These are phyloP conservation scores for Ogataea paradorogensis DNA, from an alignment of 805 yeast genomes.

Conservation along the genomic window DNA sequence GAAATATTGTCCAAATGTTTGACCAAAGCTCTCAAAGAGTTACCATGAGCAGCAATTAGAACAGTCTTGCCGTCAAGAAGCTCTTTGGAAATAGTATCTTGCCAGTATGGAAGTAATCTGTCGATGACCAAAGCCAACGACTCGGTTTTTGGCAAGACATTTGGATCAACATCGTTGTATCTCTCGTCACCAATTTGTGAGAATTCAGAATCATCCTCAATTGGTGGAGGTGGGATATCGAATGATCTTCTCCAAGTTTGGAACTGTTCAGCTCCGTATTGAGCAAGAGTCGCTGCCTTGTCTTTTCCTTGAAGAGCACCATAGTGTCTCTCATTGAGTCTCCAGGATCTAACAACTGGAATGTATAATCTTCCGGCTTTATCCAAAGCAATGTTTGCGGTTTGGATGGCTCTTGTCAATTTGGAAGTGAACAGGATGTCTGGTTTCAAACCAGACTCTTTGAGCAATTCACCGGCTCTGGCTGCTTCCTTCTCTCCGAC, in stretches of 20 bases:
- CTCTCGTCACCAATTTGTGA: constrained; percentile 85
- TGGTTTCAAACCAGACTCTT: constrained; percentile 81
- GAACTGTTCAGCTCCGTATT: constrained; percentile 90
- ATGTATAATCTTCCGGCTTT: constrained; percentile 85
- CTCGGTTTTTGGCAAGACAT: constrained; percentile 89
- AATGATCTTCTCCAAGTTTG: constrained; percentile 96
- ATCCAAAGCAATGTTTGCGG: constrained; percentile 92
- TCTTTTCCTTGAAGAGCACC: constrained; percentile 99
- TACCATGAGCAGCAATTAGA: constrained; percentile 94
- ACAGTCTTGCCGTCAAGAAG: constrained; percentile 86
- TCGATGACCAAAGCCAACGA: constrained; percentile 92
- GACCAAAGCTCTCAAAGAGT: constrained; percentile 94
- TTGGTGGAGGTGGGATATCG: constrained; percentile 93
- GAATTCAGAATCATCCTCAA: constrained; percentile 73
- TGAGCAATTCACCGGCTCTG: constrained; percentile 89
- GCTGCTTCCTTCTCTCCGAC: constrained; percentile 87
- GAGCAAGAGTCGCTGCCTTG: constrained; percentile 87
- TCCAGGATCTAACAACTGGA: constrained; percentile 94
- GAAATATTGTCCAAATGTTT: constrained; percentile 93
- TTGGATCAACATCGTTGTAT: constrained; percentile 80
- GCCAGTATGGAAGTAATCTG: constrained; percentile 96
- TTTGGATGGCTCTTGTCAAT: constrained; percentile 92
- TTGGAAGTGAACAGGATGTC: constrained; percentile 88
- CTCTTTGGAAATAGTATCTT: constrained; percentile 83
- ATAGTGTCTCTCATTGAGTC: constrained; percentile 98